Conservation (phyloP, 495 filamentous ascomycete species). For the Alectoria sarmentosa region DNA sequence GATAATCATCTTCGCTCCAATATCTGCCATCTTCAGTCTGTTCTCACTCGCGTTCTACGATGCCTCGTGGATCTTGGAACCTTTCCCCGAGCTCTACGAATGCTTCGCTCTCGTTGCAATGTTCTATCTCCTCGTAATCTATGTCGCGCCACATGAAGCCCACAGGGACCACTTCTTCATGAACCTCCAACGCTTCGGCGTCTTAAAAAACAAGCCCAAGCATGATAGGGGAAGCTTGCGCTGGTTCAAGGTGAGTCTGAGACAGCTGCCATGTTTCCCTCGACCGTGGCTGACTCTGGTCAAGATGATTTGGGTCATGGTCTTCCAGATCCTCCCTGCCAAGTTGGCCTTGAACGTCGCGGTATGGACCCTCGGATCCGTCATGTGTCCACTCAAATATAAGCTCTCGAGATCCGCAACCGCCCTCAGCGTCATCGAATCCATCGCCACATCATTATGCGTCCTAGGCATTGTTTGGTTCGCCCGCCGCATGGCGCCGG, state of each 20-base stretch:
- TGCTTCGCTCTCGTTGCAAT: slow-evolving; percentile 6
- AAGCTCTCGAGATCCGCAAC: not conserved
- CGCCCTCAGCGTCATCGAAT: slow-evolving; percentile 6
- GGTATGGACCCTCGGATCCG: not conserved
- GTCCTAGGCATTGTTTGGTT: slow-evolving; percentile 6
- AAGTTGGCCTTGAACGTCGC: not conserved
- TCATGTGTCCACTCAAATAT: not conserved
- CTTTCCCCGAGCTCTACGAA: slow-evolving; percentile 1
- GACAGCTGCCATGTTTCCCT: not conserved
- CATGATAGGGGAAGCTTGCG: not conserved
- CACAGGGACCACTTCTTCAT: not conserved
- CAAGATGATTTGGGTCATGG: slow-evolving; percentile 1
- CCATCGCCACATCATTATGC: not conserved
- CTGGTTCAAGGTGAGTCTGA: not conserved
- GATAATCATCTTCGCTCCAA: not conserved
- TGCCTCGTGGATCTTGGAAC: not conserved
- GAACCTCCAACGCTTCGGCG: not conserved
- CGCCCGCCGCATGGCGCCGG: slow-evolving; percentile 2
- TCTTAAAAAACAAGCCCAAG: not conserved
- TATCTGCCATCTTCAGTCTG: not conserved
- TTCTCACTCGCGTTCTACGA: not conserved
- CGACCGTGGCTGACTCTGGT: not conserved
- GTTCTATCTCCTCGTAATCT: slow-evolving; percentile 2
- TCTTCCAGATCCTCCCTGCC: not conserved
- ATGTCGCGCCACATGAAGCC: not conserved